These are phyloP conservation scores for Penicillium sp. DNA, from an alignment of 2,329 filamentous ascomycete species.

Conservation along the genomic window DNA sequence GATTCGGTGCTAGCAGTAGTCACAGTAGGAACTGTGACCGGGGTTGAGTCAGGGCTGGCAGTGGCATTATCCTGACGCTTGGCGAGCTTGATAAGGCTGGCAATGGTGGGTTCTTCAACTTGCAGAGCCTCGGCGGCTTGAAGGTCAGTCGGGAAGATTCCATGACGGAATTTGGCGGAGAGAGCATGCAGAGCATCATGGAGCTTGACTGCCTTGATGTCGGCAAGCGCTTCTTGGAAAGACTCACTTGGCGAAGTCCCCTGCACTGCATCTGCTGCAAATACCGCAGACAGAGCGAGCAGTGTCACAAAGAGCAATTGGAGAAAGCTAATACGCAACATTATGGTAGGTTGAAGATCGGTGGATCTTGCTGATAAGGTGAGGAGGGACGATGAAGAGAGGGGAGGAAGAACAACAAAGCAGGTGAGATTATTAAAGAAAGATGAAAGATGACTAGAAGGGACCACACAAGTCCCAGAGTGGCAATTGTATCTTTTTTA, in stretches of 20 bases:
- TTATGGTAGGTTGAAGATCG: slow-evolving; percentile 11
- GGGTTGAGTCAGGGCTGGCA: slow-evolving; percentile 13
- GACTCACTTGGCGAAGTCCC: slow-evolving; percentile 20
- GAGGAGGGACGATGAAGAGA: not conserved
- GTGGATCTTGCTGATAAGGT: not conserved
- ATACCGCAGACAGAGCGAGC: slow-evolving; percentile 28
- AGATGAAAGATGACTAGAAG: not conserved
- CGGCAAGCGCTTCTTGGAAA: slow-evolving; percentile 58
- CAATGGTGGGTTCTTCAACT: slow-evolving; percentile 60
- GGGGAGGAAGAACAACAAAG: not conserved
- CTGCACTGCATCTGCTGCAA: slow-evolving; percentile 24
- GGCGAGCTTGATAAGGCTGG: slow-evolving; percentile 63
- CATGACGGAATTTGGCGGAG: slow-evolving; percentile 65
- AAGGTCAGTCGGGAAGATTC: slow-evolving; percentile 65
- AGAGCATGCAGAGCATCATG: slow-evolving; percentile 66
- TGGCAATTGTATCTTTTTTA: not conserved
- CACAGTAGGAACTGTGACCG: not conserved
- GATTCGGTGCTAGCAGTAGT: slow-evolving; percentile 11
- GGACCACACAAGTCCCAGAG: not conserved
- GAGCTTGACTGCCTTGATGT: slow-evolving; percentile 60
- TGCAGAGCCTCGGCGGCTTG: slow-evolving; percentile 64
- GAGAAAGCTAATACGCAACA: slow-evolving; percentile 25
- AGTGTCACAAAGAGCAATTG: slow-evolving; percentile 29
- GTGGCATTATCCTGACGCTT: slow-evolving; percentile 54
- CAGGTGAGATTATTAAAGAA: not conserved